Evolutionary conservation across 768 basidiomycete species (phyloP), one percentile per base, ranked within the genome.

Genomic region (Lentinula lateritia): DNA sequence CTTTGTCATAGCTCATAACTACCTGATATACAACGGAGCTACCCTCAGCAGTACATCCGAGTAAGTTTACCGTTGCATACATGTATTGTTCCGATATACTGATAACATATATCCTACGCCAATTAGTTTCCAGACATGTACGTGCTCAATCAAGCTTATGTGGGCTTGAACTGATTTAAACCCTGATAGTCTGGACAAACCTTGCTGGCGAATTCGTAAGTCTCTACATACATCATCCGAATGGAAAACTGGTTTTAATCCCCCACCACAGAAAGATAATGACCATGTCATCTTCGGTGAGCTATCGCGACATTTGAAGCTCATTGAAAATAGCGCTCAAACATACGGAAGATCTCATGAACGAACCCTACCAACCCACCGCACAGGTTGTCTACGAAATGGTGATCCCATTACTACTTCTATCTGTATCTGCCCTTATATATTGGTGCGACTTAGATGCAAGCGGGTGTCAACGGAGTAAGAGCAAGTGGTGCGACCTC

Each of bases 381-480:
- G 64, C 70, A n/a, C 74, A 74, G 34, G 84, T 83, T 28, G 81
- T 81, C 68, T 65, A 75, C 50, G 39, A 42, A 43, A 71, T 85
- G 58, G 83, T 83, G n/a, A 39, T 28, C 39, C 45, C 48, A 32
- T 45, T 54, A 53, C 28, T 62, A 43, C 8, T 60, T 36, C 61
- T 23, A 15, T 28, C 8, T 50, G 15, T 18, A 38, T 61, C 23
- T 57, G 56, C 6, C 38, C 43, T 69, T 43, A 20, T 18, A 50
- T n/a, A 39, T 32, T 34, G 16, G 16, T 32, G 8, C 42, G 12
- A 15, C 10, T 16, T 48, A 79, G 84, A 81, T 80, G 70, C 88
- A 89, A 80, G 83, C 83, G 45, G 85, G 83, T 6, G 74, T 90
- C 63, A 85, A 86, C 67, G 85, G 83, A 63, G 85, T 90, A 65